phyloP scores from a whole-genome alignment of 2,329 filamentous ascomycete species.

The Pyrenochaeta sp. region DNA sequence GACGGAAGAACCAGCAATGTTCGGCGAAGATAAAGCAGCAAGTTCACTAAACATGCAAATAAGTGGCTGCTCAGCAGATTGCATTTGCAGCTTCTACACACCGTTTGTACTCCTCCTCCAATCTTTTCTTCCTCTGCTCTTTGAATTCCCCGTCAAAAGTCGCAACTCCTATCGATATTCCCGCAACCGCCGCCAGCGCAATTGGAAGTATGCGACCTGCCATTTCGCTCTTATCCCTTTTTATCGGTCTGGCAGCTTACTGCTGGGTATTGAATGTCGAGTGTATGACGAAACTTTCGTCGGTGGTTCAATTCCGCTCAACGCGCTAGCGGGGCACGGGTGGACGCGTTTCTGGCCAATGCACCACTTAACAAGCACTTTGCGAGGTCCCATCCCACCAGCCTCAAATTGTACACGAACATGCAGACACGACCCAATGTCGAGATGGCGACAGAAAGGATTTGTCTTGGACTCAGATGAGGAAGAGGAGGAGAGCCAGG shows the following conservation, averaged over 20 bases:
- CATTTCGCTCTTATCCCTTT: conserved; percentile 20
- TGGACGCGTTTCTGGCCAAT: conserved; percentile 28
- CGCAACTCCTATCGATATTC: conserved; percentile 43
- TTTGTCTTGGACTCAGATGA: conserved; percentile 63
- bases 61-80: conserved; percentile 12
- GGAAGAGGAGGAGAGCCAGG: conserved; percentile 50
- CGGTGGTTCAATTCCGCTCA: conserved; percentile 20
- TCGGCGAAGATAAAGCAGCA: conserved; percentile 29
- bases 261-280: neutral
- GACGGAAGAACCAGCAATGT: conserved; percentile 20
- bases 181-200: conserved; percentile 39
- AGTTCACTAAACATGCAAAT: conserved; percentile 30
- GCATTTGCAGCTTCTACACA: conserved; percentile 13
- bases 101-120: conserved; percentile 46
- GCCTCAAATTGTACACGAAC: conserved; percentile 30
- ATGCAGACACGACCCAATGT: conserved; percentile 55
- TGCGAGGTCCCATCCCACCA: conserved; percentile 24
- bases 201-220: conserved; percentile 45
- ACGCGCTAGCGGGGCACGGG: conserved; percentile 27
- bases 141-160: conserved; percentile 48
- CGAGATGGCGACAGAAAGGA: conserved; percentile 58
- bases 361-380: conserved; percentile 12
- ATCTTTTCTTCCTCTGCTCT: conserved; percentile 37
- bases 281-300: conserved; percentile 28
- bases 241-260: neutral